A percentile compares a stretch with the other conserved stretches of the same genome.
Conservation (phyloP, 2,329 filamentous ascomycete species). For the Aspergillus pseudoviridinutans region DNA sequence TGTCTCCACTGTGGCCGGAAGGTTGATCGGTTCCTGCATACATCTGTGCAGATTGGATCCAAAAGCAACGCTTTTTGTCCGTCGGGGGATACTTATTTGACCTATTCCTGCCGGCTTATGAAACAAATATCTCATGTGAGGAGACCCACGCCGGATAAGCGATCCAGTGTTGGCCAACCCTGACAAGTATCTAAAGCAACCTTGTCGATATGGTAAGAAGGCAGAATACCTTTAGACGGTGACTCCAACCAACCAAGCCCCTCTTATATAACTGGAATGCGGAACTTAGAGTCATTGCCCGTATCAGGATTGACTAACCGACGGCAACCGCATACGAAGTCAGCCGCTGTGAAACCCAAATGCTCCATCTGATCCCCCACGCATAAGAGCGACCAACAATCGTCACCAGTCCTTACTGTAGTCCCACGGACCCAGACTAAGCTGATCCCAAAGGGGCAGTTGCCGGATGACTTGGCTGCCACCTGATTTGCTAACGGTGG, state of each 20-base stretch:
- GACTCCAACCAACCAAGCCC: neutral
- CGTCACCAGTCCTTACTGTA: constrained; percentile 8
- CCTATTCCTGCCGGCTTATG: constrained; percentile 9
- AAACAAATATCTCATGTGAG: neutral
- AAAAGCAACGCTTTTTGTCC: neutral
- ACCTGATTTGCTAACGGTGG: constrained; percentile 9
- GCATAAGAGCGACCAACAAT: constrained; percentile 20
- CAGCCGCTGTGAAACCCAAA: constrained; percentile 38
- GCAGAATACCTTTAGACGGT: neutral
- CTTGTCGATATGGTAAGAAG: neutral
- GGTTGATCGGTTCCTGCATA: constrained; percentile 21
- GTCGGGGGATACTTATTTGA: neutral
- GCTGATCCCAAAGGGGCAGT: constrained; percentile 16
- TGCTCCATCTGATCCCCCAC: constrained; percentile 33
- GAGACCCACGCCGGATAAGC: neutral
- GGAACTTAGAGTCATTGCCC: constrained; percentile 16
- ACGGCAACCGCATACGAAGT: constrained; percentile 31
- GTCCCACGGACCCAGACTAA: constrained; percentile 19
- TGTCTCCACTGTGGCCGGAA: constrained; percentile 21
- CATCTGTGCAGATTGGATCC: constrained; percentile 16
- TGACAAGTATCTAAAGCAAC: neutral
- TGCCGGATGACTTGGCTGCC: constrained; percentile 16
- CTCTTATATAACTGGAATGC: constrained; percentile 16
- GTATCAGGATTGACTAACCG: constrained; percentile 28
- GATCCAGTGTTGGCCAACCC: neutral